Evolutionary conservation across 768 basidiomycete genomes (phyloP).

Genomic region (Glaciozyma martinii): DNA sequence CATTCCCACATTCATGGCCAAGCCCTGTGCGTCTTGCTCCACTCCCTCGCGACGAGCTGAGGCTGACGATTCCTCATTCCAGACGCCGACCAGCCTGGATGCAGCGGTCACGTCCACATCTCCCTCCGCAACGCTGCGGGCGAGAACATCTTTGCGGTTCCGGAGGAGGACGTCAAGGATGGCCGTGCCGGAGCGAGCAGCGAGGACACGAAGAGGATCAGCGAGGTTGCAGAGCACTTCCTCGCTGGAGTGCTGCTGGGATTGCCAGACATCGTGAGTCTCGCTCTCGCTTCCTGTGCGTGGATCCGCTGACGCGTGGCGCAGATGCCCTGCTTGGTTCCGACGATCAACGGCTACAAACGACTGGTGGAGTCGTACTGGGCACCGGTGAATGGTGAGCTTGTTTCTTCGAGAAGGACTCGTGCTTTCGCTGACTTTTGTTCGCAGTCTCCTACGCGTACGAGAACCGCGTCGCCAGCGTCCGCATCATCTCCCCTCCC

Average conservation of each 20-base stretch:
- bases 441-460: slow-evolving; percentile 64
- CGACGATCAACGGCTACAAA: slow-evolving; percentile 55
- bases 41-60: too few species aligned
- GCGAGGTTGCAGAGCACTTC: slow-evolving; percentile 77
- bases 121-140: slow-evolving; percentile 64
- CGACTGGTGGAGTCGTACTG: slow-evolving; percentile 58
- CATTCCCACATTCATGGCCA: slow-evolving; percentile 72
- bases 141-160: slow-evolving; percentile 68
- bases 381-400: slow-evolving; percentile 32
- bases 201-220: slow-evolving; percentile 75
- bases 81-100: slow-evolving; percentile 69
- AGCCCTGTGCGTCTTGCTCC: slow-evolving; percentile 1
- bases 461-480: slow-evolving; percentile 83
- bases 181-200: slow-evolving; percentile 62
- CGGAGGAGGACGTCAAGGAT: slow-evolving; percentile 50
- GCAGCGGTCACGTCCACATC: slow-evolving; percentile 91
- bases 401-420: too few species aligned
- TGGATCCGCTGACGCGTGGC: not conserved
- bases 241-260: slow-evolving; percentile 88
- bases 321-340: slow-evolving; percentile 56
- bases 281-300: too few species aligned
- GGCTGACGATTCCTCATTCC: too few species aligned
- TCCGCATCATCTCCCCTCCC: slow-evolving; percentile 87
- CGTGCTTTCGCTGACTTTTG: not conserved
- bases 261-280: slow-evolving; percentile 66